phyloP scores from a whole-genome alignment of 768 basidiomycete genomes.

The Podaxis sp. region DNA sequence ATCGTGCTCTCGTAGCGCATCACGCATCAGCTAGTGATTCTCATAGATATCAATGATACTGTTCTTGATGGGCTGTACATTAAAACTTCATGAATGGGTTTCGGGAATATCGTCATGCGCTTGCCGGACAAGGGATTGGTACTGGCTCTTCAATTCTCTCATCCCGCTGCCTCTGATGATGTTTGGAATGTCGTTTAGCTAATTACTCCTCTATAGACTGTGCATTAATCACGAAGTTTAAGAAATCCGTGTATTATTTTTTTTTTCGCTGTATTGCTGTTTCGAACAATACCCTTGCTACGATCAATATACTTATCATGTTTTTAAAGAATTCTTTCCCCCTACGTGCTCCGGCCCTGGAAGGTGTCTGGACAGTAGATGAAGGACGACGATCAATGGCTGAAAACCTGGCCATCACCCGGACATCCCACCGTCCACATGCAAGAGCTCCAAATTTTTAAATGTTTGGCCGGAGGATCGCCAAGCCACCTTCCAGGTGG shows the following conservation, averaged over 20 bases:
- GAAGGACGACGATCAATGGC: background rate
- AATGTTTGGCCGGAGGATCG: background rate
- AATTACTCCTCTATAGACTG: conserved; percentile 10
- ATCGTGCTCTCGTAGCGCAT: conserved; percentile 38
- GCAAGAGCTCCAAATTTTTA: background rate
- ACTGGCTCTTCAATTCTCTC: background rate
- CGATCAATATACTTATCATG: conserved; percentile 12
- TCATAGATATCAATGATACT: conserved; percentile 42
- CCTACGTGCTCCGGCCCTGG: background rate
- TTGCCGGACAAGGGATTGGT: background rate
- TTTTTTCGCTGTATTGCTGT: conserved; percentile 2
- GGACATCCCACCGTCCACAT: background rate
- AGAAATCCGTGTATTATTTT: conserved; percentile 16
- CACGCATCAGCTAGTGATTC: conserved; percentile 38
- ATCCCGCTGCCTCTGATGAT: background rate
- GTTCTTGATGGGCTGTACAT: conserved; percentile 1
- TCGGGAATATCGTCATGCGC: conserved; percentile 2
- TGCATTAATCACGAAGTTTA: conserved; percentile 15
- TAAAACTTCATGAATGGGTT: conserved; percentile 8
- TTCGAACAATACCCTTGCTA: conserved; percentile 9
- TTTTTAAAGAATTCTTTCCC: background rate
- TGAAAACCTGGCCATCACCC: background rate
- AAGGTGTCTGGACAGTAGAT: background rate
- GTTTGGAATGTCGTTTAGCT: conserved; percentile 3
- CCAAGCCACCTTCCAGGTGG: background rate